These are phyloP conservation scores for Liriodendron chinense DNA, from an alignment of 164 flowering plant species.

Conservation along the genomic window DNA sequence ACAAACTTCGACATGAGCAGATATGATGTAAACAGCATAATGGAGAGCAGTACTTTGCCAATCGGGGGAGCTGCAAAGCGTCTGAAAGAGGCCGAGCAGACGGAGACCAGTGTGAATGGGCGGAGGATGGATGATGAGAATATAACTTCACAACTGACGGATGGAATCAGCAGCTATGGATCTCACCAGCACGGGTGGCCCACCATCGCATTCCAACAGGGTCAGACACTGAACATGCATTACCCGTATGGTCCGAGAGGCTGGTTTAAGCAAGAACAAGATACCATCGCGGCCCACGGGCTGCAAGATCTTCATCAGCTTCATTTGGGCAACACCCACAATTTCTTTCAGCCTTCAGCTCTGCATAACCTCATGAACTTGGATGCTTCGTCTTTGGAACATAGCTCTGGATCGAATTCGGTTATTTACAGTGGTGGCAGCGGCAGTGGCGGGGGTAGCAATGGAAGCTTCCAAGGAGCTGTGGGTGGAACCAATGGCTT, in stretches of 20 bases:
- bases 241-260: conserved; percentile 41
- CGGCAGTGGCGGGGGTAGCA: conserved; percentile 10
- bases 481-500: conserved; percentile 25
- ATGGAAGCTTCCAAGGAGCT: conserved; percentile 11
- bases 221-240: conserved; percentile 40
- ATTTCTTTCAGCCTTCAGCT: conserved; percentile 58
- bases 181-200: conserved; percentile 44
- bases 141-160: conserved; percentile 33
- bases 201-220: conserved; percentile 52
- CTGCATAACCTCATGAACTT: conserved; percentile 55
- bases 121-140: conserved; percentile 25
- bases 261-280: conserved; percentile 82
- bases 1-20: conserved; percentile 92
- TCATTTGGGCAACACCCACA: conserved; percentile 56
- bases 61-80: conserved; percentile 82
- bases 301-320: conserved; percentile 41
- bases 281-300: conserved; percentile 13
- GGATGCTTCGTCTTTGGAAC: conserved; percentile 59
- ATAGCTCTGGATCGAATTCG: conserved; percentile 49
- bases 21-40: conserved; percentile 81
- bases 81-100: conserved; percentile 63
- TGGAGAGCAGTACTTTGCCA: conserved; percentile 76
- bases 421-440: conserved; percentile 33
- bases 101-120: conserved; percentile 32
- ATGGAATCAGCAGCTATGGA: conserved; percentile 35